These are phyloP conservation scores for Pseudocercospora pini-densiflorae DNA, from an alignment of 2,329 filamentous ascomycete genomes.

Conservation along the genomic window DNA sequence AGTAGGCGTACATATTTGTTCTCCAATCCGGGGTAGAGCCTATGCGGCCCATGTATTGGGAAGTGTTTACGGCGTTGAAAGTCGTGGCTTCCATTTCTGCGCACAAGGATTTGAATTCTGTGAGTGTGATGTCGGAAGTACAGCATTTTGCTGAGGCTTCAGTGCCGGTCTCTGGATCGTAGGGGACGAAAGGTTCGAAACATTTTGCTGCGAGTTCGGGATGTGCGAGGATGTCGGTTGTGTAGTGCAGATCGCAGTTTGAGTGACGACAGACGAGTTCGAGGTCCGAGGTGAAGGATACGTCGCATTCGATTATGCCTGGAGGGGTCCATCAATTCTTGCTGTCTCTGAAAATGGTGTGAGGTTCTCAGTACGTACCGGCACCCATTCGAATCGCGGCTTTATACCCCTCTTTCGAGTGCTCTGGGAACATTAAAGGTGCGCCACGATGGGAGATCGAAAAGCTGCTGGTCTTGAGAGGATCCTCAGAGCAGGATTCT, in stretches of 20 bases:
- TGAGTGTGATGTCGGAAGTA: conserved; percentile 71
- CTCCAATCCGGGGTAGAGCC: conserved; percentile 61
- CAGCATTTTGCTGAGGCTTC: conserved; percentile 70
- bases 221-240: conserved; percentile 67
- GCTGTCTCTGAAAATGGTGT: background rate
- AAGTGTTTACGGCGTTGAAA: conserved; percentile 60
- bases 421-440: conserved; percentile 67
- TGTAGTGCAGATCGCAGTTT: conserved; percentile 70
- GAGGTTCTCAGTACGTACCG: conserved; percentile 41
- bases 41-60: conserved; percentile 54
- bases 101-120: conserved; percentile 70
- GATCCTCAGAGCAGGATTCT: conserved; percentile 60
- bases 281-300: conserved; percentile 67
- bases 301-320: conserved; percentile 67
- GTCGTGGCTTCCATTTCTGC: conserved; percentile 72
- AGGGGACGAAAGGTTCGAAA: conserved; percentile 63
- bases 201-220: conserved; percentile 69
- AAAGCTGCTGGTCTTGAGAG: conserved; percentile 59
- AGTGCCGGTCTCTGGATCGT: conserved; percentile 36
- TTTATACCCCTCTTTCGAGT: conserved; percentile 62
- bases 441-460: conserved; percentile 66
- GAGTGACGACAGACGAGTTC: conserved; percentile 71
- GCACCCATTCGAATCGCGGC: conserved; percentile 71
- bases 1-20: conserved; percentile 65
- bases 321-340: background rate